Evolutionary conservation across 352 stramenopile species (phyloP), one percentile per base, ranked within the genome.

Genomic region (Plasmopara muralis): DNA sequence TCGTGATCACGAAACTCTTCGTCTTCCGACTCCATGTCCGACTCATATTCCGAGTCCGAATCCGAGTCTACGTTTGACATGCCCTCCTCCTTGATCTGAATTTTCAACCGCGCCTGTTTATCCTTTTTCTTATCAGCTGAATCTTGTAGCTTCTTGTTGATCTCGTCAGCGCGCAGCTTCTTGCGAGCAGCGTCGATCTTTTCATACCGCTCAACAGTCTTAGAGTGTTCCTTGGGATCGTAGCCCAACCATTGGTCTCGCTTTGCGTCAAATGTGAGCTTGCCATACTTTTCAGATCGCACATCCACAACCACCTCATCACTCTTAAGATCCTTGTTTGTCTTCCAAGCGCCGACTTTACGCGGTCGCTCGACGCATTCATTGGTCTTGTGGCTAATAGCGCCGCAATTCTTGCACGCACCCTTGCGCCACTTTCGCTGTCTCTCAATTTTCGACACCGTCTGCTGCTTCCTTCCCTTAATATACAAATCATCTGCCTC

Each of bases 231-330:
- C 50, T 83, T 85, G 2, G 81, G 77, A 50, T 89, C 74, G 62
- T 97, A 98, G 29, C 96, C 96, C 39, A 98, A 90, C 86, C 97
- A 99, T 47, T 95, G 76, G 75, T 99, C 96, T 46, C 97, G 82
- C 71, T 99, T 98, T 31, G 90, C 95, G 62, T 98, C 96, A 70
- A 98, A 99, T 33, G 91, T 89, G 42, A 99, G 77, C 54, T 98
- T 98, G 14, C 94, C 89, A 42, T 89, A 89, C 55, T 88, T 72
- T 54, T 90, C 77, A 15, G 83, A 92, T 40, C 91, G 83, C 44
- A 96, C 76, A 44, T 96, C 85, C 40, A 93, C 68, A 6, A 86
- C 58, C 53, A 84, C 70, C 28, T 97, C 85, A 63, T 97, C 93
- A 7, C 69, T 48, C 46, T 81, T 68, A 33, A 98, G 74, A 62